A percentile compares a stretch with the other conserved stretches of the same genome.
Conservation (phyloP, 2,329 filamentous ascomycete genomes). For the Sclerotiophoma versabilis region DNA sequence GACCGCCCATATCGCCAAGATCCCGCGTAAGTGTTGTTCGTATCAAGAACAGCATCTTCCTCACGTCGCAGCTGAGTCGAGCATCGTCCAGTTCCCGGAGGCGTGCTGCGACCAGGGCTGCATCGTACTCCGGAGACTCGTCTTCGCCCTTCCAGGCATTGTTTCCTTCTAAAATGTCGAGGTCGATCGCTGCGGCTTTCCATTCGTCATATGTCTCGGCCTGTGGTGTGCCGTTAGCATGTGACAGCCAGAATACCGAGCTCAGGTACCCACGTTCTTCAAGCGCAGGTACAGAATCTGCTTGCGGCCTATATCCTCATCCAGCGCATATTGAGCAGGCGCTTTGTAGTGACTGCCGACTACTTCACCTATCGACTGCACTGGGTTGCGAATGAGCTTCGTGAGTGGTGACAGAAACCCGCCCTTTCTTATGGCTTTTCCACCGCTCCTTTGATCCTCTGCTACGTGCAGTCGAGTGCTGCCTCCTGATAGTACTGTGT, state of each 20-base stretch:
- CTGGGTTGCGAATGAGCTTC: slow-evolving; percentile 46
- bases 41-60: slow-evolving; percentile 79
- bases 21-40: slow-evolving; percentile 82
- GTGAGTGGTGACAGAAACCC: slow-evolving; percentile 46
- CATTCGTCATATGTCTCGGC: slow-evolving; percentile 75
- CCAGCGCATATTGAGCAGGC: slow-evolving; percentile 11
- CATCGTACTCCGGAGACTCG: slow-evolving; percentile 74
- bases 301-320: slow-evolving; percentile 50
- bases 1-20: slow-evolving; percentile 84
- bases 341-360: slow-evolving; percentile 24
- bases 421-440: slow-evolving; percentile 25
- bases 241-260: slow-evolving; percentile 30
- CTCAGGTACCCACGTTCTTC: slow-evolving; percentile 63
- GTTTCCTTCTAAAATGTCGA: slow-evolving; percentile 81
- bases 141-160: slow-evolving; percentile 79
- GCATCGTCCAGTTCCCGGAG: slow-evolving; percentile 78
- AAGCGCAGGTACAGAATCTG: slow-evolving; percentile 70
- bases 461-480: slow-evolving; percentile 39
- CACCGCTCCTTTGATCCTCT: slow-evolving; percentile 21
- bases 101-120: slow-evolving; percentile 71
- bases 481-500: slow-evolving; percentile 42
- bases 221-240: slow-evolving; percentile 52
- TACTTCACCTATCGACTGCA: slow-evolving; percentile 28
- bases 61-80: slow-evolving; percentile 73
- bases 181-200: slow-evolving; percentile 75